Evolutionary conservation across 768 basidiomycete genomes (phyloP), one percentile per base, ranked within the genome.

Genomic region (Phlebiopsis flavidoalba): DNA sequence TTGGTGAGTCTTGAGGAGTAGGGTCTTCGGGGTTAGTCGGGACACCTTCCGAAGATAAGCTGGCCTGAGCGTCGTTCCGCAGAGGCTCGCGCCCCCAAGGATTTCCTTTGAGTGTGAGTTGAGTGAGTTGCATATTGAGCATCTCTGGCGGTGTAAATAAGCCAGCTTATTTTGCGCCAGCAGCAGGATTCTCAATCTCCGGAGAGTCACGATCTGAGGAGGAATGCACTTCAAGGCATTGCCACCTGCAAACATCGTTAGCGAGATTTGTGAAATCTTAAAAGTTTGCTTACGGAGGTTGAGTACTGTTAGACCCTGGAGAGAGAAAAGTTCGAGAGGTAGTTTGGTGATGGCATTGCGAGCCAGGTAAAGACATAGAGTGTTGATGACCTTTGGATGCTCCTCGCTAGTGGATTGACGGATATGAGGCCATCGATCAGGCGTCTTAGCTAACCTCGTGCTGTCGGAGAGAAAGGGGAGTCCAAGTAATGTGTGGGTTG

Each of bases 141-240:
- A 91, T 79, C 67, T 91, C 88, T 7, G 84, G 79, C 14, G 89
- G 89, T n/a, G n/a, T 0, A 91, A 70, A 69, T 80, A 87, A 58
- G 69, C 65, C 1, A 91, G 71, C 35, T 72, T 70, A 69, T 91
- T 91, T 57, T 78, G 76, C 0, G 85, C 76, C 3, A 91, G 65
- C 61, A 89, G 87, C 7, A 91, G 76, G 48, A 85, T 80, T 53
- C 75, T 75, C 2, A 91, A 77, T 53, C 80, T 79, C 8, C 67
- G 73, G 17, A 91, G 75, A 6, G 73, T 74, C 19, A 71, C 74
- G 37, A 91, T 85, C 54, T 87, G 87, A 0, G 89, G 82, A 1
- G 89, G 88, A 19, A 91, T 70, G 45, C 72, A 74, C 1, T 72
- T 77, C 6, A 92, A 71, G 11, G 69, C 66, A 66, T 92, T 92